These are phyloP conservation scores for Syncephalastrum racemosum DNA, from an alignment of 371 early-diverging fungal genomes.

Conservation along the genomic window DNA sequence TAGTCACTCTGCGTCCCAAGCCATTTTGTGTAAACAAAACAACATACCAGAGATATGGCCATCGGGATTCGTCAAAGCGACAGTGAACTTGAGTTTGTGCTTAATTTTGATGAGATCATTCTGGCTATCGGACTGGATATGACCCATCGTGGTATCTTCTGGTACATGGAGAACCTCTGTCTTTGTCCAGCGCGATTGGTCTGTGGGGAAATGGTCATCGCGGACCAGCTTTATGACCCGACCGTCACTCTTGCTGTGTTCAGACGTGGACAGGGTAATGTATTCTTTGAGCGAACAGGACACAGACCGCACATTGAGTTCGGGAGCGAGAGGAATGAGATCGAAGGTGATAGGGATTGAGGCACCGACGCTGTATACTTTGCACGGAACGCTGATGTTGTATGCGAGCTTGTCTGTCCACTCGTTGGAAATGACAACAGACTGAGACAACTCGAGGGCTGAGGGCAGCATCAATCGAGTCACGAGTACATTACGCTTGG, in stretches of 20 bases:
- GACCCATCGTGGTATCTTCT: constrained; percentile 5
- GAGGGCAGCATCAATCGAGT: constrained; percentile 34
- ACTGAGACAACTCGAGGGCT: constrained; percentile 39
- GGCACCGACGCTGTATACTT: constrained; percentile 32
- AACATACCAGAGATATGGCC: constrained; percentile 49
- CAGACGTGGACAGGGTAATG: constrained; percentile 27
- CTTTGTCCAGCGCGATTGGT: constrained; percentile 24
- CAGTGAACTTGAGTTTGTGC: constrained; percentile 45
- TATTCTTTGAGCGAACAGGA: constrained; percentile 43
- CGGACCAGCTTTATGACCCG: constrained; percentile 27
- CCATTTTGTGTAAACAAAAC: constrained; percentile 1
- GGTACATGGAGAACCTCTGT: constrained; percentile 28
- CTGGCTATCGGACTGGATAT: constrained; percentile 27
- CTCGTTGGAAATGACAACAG: constrained; percentile 37
- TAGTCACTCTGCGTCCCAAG: neutral
- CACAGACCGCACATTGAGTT: constrained; percentile 31
- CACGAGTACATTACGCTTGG: constrained; percentile 27
- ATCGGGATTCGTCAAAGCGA: constrained; percentile 44
- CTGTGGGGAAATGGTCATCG: constrained; percentile 31
- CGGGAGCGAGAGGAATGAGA: constrained; percentile 33
- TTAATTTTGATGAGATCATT: constrained; percentile 42
- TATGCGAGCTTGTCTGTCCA: constrained; percentile 50
- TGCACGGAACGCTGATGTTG: constrained; percentile 43
- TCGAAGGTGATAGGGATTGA: constrained; percentile 44
- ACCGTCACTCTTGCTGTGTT: constrained; percentile 35